Conservation (phyloP, 306 rosid genomes). For the Cucurbita moschata region DNA sequence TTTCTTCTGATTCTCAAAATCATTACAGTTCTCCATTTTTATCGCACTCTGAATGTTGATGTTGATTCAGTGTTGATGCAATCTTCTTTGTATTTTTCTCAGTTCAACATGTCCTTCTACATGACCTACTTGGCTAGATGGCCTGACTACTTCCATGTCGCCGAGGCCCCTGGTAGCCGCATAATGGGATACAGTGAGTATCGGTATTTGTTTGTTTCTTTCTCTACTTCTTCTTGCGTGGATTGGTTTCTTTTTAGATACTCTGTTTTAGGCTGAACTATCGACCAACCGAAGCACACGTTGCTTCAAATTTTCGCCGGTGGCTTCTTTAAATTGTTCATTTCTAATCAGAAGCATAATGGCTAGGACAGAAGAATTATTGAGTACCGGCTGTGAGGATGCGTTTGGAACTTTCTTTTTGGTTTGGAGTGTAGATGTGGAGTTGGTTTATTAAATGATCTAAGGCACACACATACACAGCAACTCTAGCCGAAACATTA, state of each 20-base stretch:
- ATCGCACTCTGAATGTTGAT: not conserved
- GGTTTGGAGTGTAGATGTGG: not conserved
- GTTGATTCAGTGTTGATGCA: not conserved
- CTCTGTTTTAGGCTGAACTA: not conserved
- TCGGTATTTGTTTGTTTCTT: not conserved
- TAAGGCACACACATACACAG: not conserved
- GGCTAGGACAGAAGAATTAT: not conserved
- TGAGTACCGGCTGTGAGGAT: not conserved
- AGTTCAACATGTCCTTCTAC: conserved; percentile 97
- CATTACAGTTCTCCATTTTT: not conserved
- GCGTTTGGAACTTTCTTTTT: not conserved
- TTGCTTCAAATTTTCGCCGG: not conserved
- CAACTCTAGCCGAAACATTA: not conserved
- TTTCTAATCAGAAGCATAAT: not conserved
- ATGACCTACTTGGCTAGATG: conserved; percentile 96
- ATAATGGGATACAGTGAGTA: conserved; percentile 94
- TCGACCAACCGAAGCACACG: not conserved
- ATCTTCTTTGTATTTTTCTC: not conserved
- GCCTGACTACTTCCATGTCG: conserved; percentile 95
- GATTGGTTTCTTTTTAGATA: not conserved
- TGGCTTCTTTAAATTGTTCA: not conserved
- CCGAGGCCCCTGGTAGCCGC: conserved; percentile 64
- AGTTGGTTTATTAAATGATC: too few relatives aligned
- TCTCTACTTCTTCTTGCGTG: not conserved
- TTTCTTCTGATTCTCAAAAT: not conserved